Base-by-base conservation (phyloP, 2,329 filamentous ascomycete genomes). In the Balansia obtecta region DNA sequence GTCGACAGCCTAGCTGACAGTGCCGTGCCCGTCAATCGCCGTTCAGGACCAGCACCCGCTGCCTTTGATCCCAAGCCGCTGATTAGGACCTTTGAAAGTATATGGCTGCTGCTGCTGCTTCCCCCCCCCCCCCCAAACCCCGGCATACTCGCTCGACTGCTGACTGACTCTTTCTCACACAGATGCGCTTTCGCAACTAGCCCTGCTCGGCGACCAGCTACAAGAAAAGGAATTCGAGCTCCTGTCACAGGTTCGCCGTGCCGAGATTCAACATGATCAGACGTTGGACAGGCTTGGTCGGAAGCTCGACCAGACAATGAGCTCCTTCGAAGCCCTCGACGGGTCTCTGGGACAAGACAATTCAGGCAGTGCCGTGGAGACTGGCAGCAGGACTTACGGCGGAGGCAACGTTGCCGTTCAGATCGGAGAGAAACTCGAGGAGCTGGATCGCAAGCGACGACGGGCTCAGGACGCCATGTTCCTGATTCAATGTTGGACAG, bases 61-160 rank as follows among this genome's bases (percentile, higher is more conserved):
- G 71, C 75, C 4, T 98, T 98, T 70, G 93, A 98, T 62, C 89
- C 93, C 0, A 98, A 98, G 69, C 94, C 93, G 33, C 74, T 98
- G 59, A 98, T 98, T 61, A 83, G 93, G 53, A 90, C 88, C 1
- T 98, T 98, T 65, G 93, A 98, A 63, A 82, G 79, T 82, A 71
- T 56, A 69, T 53, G 41, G 22, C 15, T 27, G 18, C 37, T 30
- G 3, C 33, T 33, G 8, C 37, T 20, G 22, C n/a, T n/a, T n/a
- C n/a, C n/a, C n/a, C n/a, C n/a, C n/a, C n/a, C n/a, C n/a, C n/a
- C n/a, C n/a, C n/a, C n/a, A n/a, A n/a, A n/a, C n/a, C n/a, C n/a
- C n/a, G n/a, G n/a, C n/a, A n/a, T n/a, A n/a, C n/a, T n/a, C n/a
- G n/a, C n/a, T n/a, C n/a, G n/a, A n/a, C 33, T 33, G 8, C 37